These are phyloP conservation scores for Ustilago hordei DNA, from an alignment of 1,284 basidiomycete genomes.

Conservation along the genomic window DNA sequence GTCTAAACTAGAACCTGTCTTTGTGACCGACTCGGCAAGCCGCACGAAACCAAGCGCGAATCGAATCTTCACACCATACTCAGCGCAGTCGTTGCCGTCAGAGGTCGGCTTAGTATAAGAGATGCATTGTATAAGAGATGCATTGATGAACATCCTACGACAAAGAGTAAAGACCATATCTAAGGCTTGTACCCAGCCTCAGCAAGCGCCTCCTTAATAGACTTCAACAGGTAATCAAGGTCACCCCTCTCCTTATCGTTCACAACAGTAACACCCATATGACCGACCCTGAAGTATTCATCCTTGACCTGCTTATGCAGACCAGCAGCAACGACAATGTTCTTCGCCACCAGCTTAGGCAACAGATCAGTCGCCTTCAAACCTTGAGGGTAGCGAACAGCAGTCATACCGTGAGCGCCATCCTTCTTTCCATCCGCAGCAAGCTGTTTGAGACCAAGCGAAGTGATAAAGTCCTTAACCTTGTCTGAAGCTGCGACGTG, in stretches of 20 bases:
- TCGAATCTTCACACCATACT: not conserved
- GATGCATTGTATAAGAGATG: not conserved
- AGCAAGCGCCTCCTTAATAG: conserved; percentile 75
- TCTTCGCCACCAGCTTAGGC: conserved; percentile 75
- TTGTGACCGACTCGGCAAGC: not conserved
- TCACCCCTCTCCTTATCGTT: conserved; percentile 74
- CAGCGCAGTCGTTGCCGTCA: not conserved
- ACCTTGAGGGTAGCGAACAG: conserved; percentile 65
- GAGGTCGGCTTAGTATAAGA: not conserved
- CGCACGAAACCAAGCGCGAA: too few relatives aligned
- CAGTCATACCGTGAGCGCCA: conserved; percentile 69
- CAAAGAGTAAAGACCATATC: not conserved
- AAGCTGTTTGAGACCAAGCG: conserved; percentile 76
- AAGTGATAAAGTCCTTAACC: conserved; percentile 78
- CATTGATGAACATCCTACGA: not conserved
- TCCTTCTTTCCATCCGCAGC: conserved; percentile 64
- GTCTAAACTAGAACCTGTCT: not conserved
- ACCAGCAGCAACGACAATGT: conserved; percentile 88
- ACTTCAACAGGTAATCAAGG: conserved; percentile 79
- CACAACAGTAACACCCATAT: conserved; percentile 89
- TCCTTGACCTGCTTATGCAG: conserved; percentile 89
- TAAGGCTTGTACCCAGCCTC: conserved; percentile 71
- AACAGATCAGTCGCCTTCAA: conserved; percentile 61
- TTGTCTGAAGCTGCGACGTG: conserved; percentile 81
- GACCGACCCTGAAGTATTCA: conserved; percentile 74